A percentile compares a stretch with the other conserved stretches of the same genome.
Evolutionary conservation across 768 basidiomycete species (phyloP).

Genomic region (Phallus indusiatus): DNA sequence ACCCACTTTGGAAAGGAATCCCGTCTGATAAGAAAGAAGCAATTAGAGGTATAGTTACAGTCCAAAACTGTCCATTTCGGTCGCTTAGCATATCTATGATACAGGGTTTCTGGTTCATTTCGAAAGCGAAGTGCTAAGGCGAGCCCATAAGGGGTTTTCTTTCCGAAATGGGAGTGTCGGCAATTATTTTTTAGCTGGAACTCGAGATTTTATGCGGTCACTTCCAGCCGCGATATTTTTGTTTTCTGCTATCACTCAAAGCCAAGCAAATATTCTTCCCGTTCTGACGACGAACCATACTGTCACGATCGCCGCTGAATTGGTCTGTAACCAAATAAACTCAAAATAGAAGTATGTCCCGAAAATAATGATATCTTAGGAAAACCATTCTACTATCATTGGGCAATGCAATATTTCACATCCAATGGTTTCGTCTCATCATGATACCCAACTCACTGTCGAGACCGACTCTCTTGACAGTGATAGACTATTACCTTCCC

Average conservation of each 20-base stretch:
- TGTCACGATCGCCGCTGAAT: constrained; percentile 88
- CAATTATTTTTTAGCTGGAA: constrained; percentile 86
- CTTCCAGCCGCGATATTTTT: constrained; percentile 90
- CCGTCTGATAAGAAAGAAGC: constrained; percentile 86
- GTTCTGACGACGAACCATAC: constrained; percentile 91
- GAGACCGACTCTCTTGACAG: constrained; percentile 3
- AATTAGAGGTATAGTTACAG: constrained; percentile 55
- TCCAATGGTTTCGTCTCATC: constrained; percentile 39
- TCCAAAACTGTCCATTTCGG: background rate
- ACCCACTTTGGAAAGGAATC: constrained; percentile 73
- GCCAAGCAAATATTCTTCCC: constrained; percentile 79
- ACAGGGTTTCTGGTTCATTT: constrained; percentile 89
- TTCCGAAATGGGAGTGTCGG: constrained; percentile 90
- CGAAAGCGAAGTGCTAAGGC: constrained; percentile 75
- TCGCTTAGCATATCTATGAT: background rate
- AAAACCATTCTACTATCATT: constrained; percentile 42
- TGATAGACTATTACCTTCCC: constrained; percentile 20
- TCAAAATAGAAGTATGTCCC: background rate
- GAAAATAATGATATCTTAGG: background rate
- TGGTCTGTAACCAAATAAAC: constrained; percentile 34
- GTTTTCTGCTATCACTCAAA: constrained; percentile 85
- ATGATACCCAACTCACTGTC: background rate
- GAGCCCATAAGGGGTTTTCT: constrained; percentile 91
- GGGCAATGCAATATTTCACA: constrained; percentile 95
- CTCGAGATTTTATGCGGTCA: constrained; percentile 84